These are phyloP conservation scores for Aphanomyces invadans DNA, from an alignment of 352 stramenopile genomes.

Conservation along the genomic window DNA sequence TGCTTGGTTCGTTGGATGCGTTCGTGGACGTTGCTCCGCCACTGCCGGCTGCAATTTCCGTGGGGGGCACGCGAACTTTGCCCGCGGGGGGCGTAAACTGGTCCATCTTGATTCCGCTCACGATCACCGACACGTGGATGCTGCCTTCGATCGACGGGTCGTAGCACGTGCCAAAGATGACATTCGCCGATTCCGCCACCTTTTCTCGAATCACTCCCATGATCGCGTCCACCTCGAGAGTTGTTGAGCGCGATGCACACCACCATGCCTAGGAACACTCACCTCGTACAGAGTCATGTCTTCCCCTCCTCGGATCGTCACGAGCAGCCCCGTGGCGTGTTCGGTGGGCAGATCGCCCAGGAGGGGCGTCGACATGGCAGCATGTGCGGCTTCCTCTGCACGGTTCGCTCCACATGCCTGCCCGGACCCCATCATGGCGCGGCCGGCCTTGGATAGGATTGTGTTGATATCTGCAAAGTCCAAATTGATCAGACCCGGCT, in stretches of 20 bases:
- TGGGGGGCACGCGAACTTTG: no score
- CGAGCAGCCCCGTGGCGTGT: constrained; percentile 88
- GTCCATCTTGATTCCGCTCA: constrained; percentile 82
- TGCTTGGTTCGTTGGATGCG: background rate
- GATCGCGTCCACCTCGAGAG: constrained; percentile 52
- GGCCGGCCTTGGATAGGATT: constrained; percentile 90
- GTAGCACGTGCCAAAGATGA: constrained; percentile 87
- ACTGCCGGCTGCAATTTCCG: background rate
- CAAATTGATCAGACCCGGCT: constrained; percentile 94
- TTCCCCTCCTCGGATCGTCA: constrained; percentile 91
- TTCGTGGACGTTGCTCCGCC: background rate
- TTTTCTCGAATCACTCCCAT: constrained; percentile 81
- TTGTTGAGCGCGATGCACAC: background rate
- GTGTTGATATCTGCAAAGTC: constrained; percentile 96
- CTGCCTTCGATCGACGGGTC: constrained; percentile 71
- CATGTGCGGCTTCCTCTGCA: constrained; percentile 85
- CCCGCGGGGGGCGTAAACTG: constrained; percentile 58
- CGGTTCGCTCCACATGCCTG: constrained; percentile 49
- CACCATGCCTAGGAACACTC: background rate
- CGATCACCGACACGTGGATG: constrained; percentile 83
- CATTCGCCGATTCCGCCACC: constrained; percentile 77
- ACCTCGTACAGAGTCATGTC: constrained; percentile 90
- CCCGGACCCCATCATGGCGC: constrained; percentile 93
- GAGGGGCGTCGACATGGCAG: constrained; percentile 92
- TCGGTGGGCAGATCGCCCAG: constrained; percentile 91